Percentiles rank a stretch among this genome's conserved stretches.
These are phyloP conservation scores for Plasmodium billcollinsi DNA, from an alignment of 169 alveolate genomes.

Conservation along the genomic window DNA sequence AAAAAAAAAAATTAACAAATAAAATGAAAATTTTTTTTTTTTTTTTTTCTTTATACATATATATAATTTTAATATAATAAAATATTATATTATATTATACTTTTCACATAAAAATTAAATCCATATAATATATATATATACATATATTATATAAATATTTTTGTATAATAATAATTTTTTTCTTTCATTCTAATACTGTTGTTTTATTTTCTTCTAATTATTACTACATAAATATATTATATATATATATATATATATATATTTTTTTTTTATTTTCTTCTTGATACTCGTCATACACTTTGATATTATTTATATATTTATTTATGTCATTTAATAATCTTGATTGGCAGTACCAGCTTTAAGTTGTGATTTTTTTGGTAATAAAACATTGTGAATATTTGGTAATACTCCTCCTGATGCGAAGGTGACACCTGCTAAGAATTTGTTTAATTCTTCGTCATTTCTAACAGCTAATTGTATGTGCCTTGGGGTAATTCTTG, in stretches of 20 bases:
- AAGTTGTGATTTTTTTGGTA: constrained; percentile 92
- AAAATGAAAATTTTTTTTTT: constrained; percentile 6
- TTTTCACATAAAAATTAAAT: constrained; percentile 24
- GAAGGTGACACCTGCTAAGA: constrained; percentile 97
- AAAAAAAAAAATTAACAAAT: constrained; percentile 17
- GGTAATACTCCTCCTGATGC: constrained; percentile 99
- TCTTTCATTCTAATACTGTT: background rate
- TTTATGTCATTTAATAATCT: constrained; percentile 20
- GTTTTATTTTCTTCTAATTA: constrained; percentile 1
- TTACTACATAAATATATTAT: background rate
- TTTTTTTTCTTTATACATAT: constrained; percentile 7
- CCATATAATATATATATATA: constrained; percentile 11
- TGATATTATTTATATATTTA: constrained; percentile 8
- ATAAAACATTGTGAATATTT: constrained; percentile 95
- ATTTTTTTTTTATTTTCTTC: background rate
- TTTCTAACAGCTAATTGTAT: constrained; percentile 98
- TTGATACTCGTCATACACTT: constrained; percentile 1
- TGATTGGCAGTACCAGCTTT: constrained; percentile 65
- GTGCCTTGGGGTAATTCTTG: constrained; percentile 99
- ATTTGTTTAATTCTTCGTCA: constrained; percentile 98
- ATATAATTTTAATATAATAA: background rate
- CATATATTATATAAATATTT: background rate
- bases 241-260: background rate
- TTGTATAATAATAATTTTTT: background rate
- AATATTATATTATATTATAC: no score